Evolutionary conservation across 768 basidiomycete genomes (phyloP).

Genomic region (Dendrothele bispora): DNA sequence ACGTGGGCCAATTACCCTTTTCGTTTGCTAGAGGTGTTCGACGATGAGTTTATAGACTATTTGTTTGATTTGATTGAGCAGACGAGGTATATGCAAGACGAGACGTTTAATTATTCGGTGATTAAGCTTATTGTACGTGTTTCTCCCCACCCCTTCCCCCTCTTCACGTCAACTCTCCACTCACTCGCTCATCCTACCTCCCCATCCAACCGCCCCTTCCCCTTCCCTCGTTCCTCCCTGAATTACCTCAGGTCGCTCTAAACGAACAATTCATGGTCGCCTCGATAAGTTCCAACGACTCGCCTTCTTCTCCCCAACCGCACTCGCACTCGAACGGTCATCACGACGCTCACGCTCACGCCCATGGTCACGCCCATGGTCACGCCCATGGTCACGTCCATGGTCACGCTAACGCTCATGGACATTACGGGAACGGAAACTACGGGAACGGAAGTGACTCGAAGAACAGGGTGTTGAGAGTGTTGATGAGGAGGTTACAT

Average conservation of each 20-base stretch:
- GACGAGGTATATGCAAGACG: slow-evolving; percentile 85
- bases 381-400: too few relatives aligned
- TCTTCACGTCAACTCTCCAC: too few relatives aligned
- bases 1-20: slow-evolving; percentile 1
- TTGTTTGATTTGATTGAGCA: slow-evolving; percentile 93
- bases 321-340: slow-evolving; percentile 11
- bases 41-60: slow-evolving; percentile 82
- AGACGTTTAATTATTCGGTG: slow-evolving; percentile 92
- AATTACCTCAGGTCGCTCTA: slow-evolving; percentile 84
- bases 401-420: slow-evolving; percentile 12
- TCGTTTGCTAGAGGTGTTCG: slow-evolving; percentile 62
- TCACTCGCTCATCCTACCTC: too few relatives aligned
- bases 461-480: slow-evolving; percentile 78
- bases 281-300: slow-evolving; percentile 45
- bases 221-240: too few relatives aligned
- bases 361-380: too few relatives aligned
- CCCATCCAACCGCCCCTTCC: too few relatives aligned
- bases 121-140: slow-evolving; percentile 86
- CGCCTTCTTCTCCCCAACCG: slow-evolving; percentile 19
- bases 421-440: slow-evolving; percentile 19
- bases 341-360: slow-evolving; percentile 18
- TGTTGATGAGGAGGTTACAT: slow-evolving; percentile 81
- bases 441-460: slow-evolving; percentile 55
- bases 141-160: neutral
- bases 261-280: slow-evolving; percentile 99